Conservation (phyloP, 352 stramenopile genomes). For the Phytopythium helicoides region DNA sequence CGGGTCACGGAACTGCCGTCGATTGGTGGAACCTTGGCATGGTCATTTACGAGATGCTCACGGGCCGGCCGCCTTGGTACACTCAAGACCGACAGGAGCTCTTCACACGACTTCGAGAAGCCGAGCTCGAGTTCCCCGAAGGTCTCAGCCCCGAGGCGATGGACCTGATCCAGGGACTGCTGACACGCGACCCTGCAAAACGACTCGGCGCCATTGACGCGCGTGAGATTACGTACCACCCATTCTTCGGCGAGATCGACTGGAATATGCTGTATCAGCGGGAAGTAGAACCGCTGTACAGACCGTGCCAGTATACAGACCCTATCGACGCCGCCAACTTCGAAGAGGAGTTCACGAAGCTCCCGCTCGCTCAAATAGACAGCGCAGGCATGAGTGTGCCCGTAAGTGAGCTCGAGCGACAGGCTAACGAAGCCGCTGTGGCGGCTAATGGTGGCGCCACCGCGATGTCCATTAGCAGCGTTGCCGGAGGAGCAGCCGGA, state of each 20-base stretch:
- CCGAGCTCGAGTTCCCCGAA: constrained; percentile 71
- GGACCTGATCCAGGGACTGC: constrained; percentile 81
- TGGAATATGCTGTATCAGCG: constrained; percentile 81
- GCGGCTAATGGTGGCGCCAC: constrained; percentile 11
- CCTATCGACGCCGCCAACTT: constrained; percentile 83
- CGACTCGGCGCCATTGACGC: constrained; percentile 87
- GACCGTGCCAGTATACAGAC: constrained; percentile 81
- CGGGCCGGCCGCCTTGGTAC: constrained; percentile 73
- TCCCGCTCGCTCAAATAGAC: constrained; percentile 67
- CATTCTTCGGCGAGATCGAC: constrained; percentile 81
- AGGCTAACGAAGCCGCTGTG: constrained; percentile 11
- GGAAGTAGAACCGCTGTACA: constrained; percentile 72
- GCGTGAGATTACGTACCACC: constrained; percentile 77
- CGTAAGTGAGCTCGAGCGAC: constrained; percentile 30
- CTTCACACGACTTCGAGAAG: constrained; percentile 63
- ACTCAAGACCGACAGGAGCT: constrained; percentile 77
- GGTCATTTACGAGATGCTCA: constrained; percentile 85
- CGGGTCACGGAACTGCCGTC: constrained; percentile 73
- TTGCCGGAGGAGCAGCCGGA: constrained; percentile 17
- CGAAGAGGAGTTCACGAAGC: constrained; percentile 82
- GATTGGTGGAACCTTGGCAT: constrained; percentile 87
- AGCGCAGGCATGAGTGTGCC: constrained; percentile 62
- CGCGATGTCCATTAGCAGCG: constrained; percentile 12
- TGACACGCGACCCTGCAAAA: constrained; percentile 91
- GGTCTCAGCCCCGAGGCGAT: constrained; percentile 64